Evolutionary conservation across 2,329 filamentous ascomycete species (phyloP).

Genomic region (Microsporum canis): DNA sequence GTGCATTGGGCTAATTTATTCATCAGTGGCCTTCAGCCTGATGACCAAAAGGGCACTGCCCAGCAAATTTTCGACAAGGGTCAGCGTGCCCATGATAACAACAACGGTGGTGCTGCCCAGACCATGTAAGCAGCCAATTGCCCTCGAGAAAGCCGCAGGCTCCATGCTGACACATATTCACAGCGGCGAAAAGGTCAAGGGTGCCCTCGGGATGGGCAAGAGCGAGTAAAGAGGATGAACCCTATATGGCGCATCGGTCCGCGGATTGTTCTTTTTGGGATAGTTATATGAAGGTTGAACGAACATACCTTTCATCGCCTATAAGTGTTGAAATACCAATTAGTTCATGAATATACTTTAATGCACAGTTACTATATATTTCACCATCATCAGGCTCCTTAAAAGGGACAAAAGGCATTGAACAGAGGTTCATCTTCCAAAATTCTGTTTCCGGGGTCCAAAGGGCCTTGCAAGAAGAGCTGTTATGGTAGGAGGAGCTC

Average conservation of each 20-base stretch:
- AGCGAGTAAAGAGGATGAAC: not conserved
- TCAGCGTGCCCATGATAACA: constrained; percentile 36
- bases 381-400: not conserved
- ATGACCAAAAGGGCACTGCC: constrained; percentile 43
- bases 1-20: not conserved
- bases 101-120: constrained; percentile 29
- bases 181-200: constrained; percentile 37
- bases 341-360: constrained; percentile 2
- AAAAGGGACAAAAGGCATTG: not conserved
- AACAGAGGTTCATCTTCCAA: not conserved
- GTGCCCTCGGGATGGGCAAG: constrained; percentile 28
- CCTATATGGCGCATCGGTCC: not conserved
- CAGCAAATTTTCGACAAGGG: constrained; percentile 44
- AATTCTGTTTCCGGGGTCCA: not conserved
- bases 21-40: constrained; percentile 37
- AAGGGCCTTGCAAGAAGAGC: not conserved
- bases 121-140: constrained; percentile 29
- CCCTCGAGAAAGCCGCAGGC: not conserved
- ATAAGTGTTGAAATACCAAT: not conserved
- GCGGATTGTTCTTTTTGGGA: not conserved
- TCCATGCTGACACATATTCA: not conserved
- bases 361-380: not conserved
- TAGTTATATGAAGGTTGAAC: not conserved
- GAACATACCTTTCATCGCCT: not conserved
- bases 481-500: not conserved